Evolutionary conservation across 768 basidiomycete species (phyloP).

Genomic region (Pisolithus albus): DNA sequence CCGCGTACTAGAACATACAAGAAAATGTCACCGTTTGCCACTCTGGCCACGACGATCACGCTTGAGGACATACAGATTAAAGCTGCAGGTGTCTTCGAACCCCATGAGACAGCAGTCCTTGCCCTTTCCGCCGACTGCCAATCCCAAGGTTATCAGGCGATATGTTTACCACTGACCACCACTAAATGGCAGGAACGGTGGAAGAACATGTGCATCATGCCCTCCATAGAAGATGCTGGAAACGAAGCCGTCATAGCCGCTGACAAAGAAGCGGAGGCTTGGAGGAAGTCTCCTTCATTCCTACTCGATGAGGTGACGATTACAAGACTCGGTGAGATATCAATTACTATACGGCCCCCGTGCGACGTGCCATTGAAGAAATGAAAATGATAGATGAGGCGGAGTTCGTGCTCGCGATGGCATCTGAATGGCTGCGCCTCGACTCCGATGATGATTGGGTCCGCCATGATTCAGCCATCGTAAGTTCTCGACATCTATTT

Average conservation of each 20-base stretch:
- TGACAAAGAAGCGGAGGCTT: slow-evolving; percentile 70
- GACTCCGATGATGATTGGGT: slow-evolving; percentile 92
- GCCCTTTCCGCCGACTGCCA: slow-evolving; percentile 45
- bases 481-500: slow-evolving; percentile 34
- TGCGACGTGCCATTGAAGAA: slow-evolving; percentile 11
- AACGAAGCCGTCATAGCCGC: slow-evolving; percentile 37
- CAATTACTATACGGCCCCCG: slow-evolving; percentile 7
- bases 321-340: slow-evolving; percentile 59
- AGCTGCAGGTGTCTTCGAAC: slow-evolving; percentile 6
- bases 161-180: slow-evolving; percentile 87
- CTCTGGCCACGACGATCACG: slow-evolving; percentile 22
- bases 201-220: slow-evolving; percentile 79
- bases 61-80: slow-evolving; percentile 36
- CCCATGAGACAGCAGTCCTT: slow-evolving; percentile 44
- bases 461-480: slow-evolving; percentile 92
- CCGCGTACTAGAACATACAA: slow-evolving; percentile 11
- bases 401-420: slow-evolving; percentile 63
- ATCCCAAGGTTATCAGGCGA: slow-evolving; percentile 62
- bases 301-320: slow-evolving; percentile 81
- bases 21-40: slow-evolving; percentile 20
- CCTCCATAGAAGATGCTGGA: slow-evolving; percentile 32
- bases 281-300: slow-evolving; percentile 82
- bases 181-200: slow-evolving; percentile 82
- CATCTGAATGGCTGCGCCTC: slow-evolving; percentile 93
- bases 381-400: slow-evolving; percentile 53